Conservation (phyloP, 495 filamentous ascomycete genomes). For the Lichenothelia convexa region DNA sequence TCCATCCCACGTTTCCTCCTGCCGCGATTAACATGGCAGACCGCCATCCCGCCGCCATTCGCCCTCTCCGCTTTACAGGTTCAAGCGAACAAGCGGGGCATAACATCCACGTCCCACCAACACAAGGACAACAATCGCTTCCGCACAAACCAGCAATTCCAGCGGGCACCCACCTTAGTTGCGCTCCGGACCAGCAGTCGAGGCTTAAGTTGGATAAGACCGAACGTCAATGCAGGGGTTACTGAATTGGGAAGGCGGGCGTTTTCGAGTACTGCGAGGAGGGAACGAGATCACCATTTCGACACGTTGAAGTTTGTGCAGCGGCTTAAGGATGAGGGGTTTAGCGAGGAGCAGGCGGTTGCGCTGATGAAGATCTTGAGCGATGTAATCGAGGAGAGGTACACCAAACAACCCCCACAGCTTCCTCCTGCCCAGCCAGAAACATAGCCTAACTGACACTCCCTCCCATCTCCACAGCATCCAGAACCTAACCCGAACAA, state of each 20-base stretch:
- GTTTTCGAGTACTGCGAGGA: slow-evolving; percentile 54
- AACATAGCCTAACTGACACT: slow-evolving; percentile 2
- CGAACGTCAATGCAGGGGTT: no score
- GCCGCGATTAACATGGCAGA: no score
- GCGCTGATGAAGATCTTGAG: slow-evolving; percentile 96
- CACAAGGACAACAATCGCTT: no score
- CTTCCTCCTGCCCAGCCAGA: not conserved
- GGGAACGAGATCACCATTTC: slow-evolving; percentile 74
- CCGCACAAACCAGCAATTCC: no score
- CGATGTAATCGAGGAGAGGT: slow-evolving; percentile 93
- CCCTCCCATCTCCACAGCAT: slow-evolving; percentile 34
- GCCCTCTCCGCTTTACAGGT: no score
- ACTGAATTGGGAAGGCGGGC: slow-evolving; percentile 20
- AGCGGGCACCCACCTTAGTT: no score
- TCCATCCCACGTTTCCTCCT: no score
- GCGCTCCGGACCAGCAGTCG: no score
- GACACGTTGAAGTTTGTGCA: slow-evolving; percentile 96
- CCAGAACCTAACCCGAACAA: slow-evolving; percentile 92
- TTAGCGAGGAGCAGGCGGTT: slow-evolving; percentile 85
- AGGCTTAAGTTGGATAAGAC: no score
- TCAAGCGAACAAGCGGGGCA: no score
- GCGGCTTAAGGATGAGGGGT: slow-evolving; percentile 73
- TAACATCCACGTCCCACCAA: no score
- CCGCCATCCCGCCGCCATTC: no score
- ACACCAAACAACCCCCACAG: slow-evolving; percentile 1